Evolutionary conservation across 2,329 filamentous ascomycete genomes (phyloP), one percentile per base, ranked within the genome.

Genomic region (Botrytis fabae): DNA sequence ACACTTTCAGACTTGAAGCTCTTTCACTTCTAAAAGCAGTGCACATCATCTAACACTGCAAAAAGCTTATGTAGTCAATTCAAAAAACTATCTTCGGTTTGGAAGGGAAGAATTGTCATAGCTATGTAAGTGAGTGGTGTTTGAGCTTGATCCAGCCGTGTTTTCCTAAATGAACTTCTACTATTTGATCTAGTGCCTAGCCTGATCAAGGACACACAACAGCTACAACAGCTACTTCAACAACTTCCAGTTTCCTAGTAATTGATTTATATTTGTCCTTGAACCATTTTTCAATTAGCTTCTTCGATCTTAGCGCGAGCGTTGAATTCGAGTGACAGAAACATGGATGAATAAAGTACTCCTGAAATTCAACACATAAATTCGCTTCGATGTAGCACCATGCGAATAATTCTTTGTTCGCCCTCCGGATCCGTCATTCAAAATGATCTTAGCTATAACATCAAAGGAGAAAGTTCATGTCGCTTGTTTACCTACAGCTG

Each of bases 371-470:
- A 57, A 22, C 61, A 32, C 10, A 63, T 63, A 28, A 57, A 42
- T 28, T 42, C 65, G 25, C 65, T 42, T 68, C 65, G 14, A 42
- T 25, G 32, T 42, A 32, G 10, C 48, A 25, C 25, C 9, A 57
- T 57, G 35, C 10, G 25, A 54, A 18, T 22, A 54, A 16, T 14
- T 42, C 65, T 68, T 68, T 68, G 65, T 68, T 28, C 10, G 54
- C 5, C n/a, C 10, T 57, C 65, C 65, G 65, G 65, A 68, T 68
- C 48, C 65, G 65, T 68, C 48, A 57, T 57, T 57, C n/a, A 57
- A 14, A 42, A 32, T 32, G 35, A 57, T 68, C 28, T n/a, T 68
- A 20, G 9, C 20, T 10, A 57, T 20, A 28, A 14, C 18, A 32
- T 68, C 25, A 68, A 68, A 68, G 65, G 10, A 16, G 48, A 25